Evolutionary conservation across 2,329 filamentous ascomycete genomes (phyloP).

Genomic region (Aschersonia sp.): DNA sequence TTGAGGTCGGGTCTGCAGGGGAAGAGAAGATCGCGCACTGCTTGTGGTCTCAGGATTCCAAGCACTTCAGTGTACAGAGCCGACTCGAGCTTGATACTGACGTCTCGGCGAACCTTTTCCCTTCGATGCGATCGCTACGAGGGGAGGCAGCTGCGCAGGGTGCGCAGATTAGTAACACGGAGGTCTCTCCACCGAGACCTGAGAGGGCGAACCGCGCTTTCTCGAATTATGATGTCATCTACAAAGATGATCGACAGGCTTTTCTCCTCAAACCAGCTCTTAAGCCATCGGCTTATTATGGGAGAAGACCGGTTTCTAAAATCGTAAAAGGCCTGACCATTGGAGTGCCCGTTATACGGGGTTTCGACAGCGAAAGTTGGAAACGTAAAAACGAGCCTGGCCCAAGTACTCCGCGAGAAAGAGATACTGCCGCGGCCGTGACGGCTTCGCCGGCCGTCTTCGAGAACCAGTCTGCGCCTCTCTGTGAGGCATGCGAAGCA

Average conservation of each 20-base stretch:
- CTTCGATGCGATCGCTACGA: constrained; percentile 42
- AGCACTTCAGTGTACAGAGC: constrained; percentile 7
- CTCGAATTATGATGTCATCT: constrained; percentile 69
- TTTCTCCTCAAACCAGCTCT: constrained; percentile 78
- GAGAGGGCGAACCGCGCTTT: constrained; percentile 42
- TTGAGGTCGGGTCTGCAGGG: constrained; percentile 77
- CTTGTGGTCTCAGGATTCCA: constrained; percentile 55
- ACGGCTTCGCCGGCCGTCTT: too few species aligned
- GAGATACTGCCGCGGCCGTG: background rate
- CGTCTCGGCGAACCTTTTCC: constrained; percentile 41
- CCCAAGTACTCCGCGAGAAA: background rate
- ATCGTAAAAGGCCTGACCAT: constrained; percentile 73
- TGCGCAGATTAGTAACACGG: constrained; percentile 19
- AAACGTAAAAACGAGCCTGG: constrained; percentile 45
- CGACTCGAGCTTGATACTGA: constrained; percentile 16
- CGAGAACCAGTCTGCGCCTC: constrained; percentile 5
- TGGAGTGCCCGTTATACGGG: constrained; percentile 76
- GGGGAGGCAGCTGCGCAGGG: constrained; percentile 46
- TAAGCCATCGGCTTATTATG: constrained; percentile 73
- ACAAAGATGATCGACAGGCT: constrained; percentile 52
- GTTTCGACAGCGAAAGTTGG: constrained; percentile 71
- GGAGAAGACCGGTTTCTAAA: constrained; percentile 64
- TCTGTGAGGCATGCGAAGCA: constrained; percentile 44
- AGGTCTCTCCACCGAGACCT: constrained; percentile 19
- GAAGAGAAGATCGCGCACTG: constrained; percentile 82